Conservation (phyloP, 2,329 filamentous ascomycete species). For the Dactylella cylindrospora region DNA sequence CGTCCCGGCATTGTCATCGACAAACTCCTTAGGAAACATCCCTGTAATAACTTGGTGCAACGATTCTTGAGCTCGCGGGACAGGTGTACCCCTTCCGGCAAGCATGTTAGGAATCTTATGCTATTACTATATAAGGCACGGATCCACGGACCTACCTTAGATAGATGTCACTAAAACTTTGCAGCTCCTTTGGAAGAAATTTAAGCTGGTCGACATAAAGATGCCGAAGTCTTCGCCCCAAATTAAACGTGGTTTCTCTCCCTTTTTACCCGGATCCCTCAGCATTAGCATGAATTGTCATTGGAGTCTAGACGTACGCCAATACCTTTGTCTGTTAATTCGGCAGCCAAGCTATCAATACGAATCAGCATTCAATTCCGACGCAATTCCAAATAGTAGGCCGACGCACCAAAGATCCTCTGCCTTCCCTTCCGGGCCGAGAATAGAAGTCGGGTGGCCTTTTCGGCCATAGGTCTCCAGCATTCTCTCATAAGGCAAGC, state of each 20-base stretch:
- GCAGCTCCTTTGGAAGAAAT: conserved; percentile 64
- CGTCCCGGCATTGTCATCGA: conserved; percentile 52
- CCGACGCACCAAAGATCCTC: conserved; percentile 76
- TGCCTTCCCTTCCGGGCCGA: conserved; percentile 68
- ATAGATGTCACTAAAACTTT: conserved; percentile 64
- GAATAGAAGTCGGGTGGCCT: conserved; percentile 69
- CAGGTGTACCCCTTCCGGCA: conserved; percentile 60
- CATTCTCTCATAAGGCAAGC: conserved; percentile 66
- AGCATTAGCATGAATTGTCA: neutral
- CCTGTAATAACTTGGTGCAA: conserved; percentile 74
- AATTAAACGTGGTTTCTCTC: conserved; percentile 68
- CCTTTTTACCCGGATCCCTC: conserved; percentile 58
- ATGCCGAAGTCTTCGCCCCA: conserved; percentile 67
- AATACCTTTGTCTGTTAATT: conserved; percentile 65
- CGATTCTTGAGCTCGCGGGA: conserved; percentile 74
- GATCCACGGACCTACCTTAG: conserved; percentile 57
- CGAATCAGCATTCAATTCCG: conserved; percentile 5
- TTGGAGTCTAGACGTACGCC: neutral
- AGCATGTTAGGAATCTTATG: neutral
- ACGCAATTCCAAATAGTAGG: neutral
- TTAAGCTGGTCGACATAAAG: conserved; percentile 74
- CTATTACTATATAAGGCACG: neutral
- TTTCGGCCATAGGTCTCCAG: conserved; percentile 77
- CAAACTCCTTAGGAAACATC: conserved; percentile 65
- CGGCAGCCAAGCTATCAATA: conserved; percentile 57